These are phyloP conservation scores for Acacia pycnantha DNA, from an alignment of 331 rosid species.

Conservation along the genomic window DNA sequence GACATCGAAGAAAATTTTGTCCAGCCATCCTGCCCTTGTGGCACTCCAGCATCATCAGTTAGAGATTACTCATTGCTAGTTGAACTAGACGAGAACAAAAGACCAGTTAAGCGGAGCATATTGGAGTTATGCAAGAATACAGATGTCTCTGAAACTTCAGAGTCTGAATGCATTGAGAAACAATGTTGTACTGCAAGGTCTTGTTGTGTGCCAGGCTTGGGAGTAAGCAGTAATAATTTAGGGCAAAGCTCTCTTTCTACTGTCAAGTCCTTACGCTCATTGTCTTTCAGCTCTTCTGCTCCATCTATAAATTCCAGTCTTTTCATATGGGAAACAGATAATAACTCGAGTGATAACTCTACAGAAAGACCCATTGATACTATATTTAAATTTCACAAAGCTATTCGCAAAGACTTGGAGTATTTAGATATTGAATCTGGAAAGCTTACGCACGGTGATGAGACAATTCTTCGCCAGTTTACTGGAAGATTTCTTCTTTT, in stretches of 20 bases:
- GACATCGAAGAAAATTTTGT: slow-evolving; percentile 64
- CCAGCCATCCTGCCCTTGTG: slow-evolving; percentile 55
- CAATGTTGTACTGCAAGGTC: slow-evolving; percentile 63
- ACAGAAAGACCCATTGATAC: slow-evolving; percentile 97
- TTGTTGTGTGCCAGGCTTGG: slow-evolving; percentile 93
- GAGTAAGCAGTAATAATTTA: slow-evolving; percentile 83
- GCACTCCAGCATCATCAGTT: slow-evolving; percentile 57
- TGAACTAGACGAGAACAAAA: slow-evolving; percentile 54
- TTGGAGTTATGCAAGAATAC: slow-evolving; percentile 43
- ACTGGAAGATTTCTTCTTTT: slow-evolving; percentile 93
- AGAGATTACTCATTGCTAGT: slow-evolving; percentile 47
- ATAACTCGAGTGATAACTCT: slow-evolving; percentile 58
- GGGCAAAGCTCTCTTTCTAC: slow-evolving; percentile 75
- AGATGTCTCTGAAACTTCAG: slow-evolving; percentile 40
- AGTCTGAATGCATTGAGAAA: slow-evolving; percentile 45
- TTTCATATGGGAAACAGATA: slow-evolving; percentile 93
- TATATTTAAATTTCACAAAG: slow-evolving; percentile 96
- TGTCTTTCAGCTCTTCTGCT: slow-evolving; percentile 78
- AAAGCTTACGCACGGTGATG: slow-evolving; percentile 87
- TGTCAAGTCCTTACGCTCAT: slow-evolving; percentile 82
- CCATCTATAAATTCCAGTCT: slow-evolving; percentile 96
- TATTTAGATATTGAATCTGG: slow-evolving; percentile 98
- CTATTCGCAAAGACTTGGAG: slow-evolving; percentile 96
- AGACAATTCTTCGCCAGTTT: slow-evolving; percentile 69
- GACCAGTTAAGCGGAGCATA: slow-evolving; percentile 57